Evolutionary conservation across 305 asterid species (phyloP).

Genomic region (Solanum chacoense): DNA sequence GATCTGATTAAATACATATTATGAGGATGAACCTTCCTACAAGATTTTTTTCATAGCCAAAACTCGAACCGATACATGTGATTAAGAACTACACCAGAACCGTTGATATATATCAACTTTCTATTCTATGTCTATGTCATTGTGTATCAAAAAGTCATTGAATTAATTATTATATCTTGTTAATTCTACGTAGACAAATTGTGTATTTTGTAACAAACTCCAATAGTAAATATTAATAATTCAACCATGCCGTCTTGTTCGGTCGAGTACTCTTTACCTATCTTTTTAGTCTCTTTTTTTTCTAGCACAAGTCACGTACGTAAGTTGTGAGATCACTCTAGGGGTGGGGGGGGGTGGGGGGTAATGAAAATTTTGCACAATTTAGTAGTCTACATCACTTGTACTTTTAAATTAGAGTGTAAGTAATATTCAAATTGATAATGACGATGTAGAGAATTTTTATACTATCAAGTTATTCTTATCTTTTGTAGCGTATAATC

Average conservation of each 20-base stretch:
- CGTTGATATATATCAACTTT: slow-evolving; percentile 1
- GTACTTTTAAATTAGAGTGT: not conserved
- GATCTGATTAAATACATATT: not conserved
- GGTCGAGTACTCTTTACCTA: not conserved
- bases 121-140: not conserved
- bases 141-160: not conserved
- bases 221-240: not conserved
- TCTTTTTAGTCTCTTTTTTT: not conserved
- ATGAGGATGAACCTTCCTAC: not conserved
- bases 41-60: not conserved
- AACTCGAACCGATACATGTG: not conserved
- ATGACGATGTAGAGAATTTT: not conserved
- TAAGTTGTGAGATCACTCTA: not conserved
- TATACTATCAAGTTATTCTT: not conserved
- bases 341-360: not conserved
- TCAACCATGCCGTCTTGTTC: not conserved
- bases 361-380: not conserved
- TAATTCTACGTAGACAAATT: not conserved
- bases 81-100: not conserved
- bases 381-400: not conserved
- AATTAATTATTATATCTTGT: not conserved
- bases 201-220: slow-evolving; percentile 32
- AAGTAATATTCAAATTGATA: not conserved
- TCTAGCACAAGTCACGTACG: not conserved
- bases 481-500: not conserved